phyloP scores from a whole-genome alignment of 371 early-diverging fungal species.

The Syncephalis fuscata region DNA sequence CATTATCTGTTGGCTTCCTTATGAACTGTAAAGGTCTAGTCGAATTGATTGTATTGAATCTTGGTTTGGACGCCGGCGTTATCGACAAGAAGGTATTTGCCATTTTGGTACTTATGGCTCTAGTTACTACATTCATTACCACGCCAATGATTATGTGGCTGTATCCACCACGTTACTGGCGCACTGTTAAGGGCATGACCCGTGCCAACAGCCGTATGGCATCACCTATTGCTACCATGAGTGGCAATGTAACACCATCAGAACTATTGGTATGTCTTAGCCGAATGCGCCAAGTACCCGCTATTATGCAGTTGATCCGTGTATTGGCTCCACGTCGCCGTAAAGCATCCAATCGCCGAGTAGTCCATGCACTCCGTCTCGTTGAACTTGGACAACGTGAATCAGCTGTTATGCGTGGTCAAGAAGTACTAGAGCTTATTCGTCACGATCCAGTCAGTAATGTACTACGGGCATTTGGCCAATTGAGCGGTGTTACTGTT shows the following conservation, averaged over 20 bases:
- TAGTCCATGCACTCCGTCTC: slow-evolving; percentile 40
- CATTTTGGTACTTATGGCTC: slow-evolving; percentile 78
- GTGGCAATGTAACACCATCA: background rate
- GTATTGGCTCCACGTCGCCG: slow-evolving; percentile 13
- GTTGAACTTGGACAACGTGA: slow-evolving; percentile 50
- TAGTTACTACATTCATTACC: slow-evolving; percentile 66
- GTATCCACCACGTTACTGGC: slow-evolving; percentile 34
- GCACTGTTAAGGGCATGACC: background rate
- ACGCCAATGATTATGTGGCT: slow-evolving; percentile 36
- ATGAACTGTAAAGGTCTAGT: slow-evolving; percentile 95
- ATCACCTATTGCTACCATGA: background rate
- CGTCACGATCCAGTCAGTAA: slow-evolving; percentile 48
- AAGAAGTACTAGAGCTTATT: slow-evolving; percentile 32
- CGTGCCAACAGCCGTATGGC: background rate
- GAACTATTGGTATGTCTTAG: slow-evolving; percentile 40
- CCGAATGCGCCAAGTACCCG: slow-evolving; percentile 40
- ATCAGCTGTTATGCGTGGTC: slow-evolving; percentile 50
- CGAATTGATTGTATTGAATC: slow-evolving; percentile 85
- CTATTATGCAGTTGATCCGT: slow-evolving; percentile 53
- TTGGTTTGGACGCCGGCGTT: slow-evolving; percentile 72
- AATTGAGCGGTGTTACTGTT: slow-evolving; percentile 31
- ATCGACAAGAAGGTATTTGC: slow-evolving; percentile 58
- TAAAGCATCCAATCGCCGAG: background rate
- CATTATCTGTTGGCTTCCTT: slow-evolving; percentile 68
- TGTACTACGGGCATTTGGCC: slow-evolving; percentile 55